Conservation (phyloP, 495 filamentous ascomycete species). For the Daldinia vernicosa region DNA sequence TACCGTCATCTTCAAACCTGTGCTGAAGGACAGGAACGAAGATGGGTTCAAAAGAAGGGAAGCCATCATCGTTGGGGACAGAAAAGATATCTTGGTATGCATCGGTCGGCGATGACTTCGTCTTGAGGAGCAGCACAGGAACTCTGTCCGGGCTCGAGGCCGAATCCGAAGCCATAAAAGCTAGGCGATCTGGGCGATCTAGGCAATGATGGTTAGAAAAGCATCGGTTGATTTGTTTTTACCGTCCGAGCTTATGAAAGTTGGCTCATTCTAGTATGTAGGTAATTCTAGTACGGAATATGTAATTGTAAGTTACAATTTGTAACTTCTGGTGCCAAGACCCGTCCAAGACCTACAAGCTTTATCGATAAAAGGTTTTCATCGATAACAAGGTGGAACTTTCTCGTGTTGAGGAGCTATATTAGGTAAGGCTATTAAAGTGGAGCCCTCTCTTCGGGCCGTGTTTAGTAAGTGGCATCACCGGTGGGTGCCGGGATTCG, state of each 20-base stretch:
- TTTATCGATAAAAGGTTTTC: slow-evolving; percentile 48
- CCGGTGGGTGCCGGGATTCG: slow-evolving; percentile 42
- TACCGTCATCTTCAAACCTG: slow-evolving; percentile 56
- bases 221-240: slow-evolving; percentile 21
- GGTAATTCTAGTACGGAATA: too few species aligned
- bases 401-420: neutral
- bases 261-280: neutral
- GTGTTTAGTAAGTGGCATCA: slow-evolving; percentile 22
- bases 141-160: slow-evolving; percentile 41
- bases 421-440: neutral
- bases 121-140: slow-evolving; percentile 86
- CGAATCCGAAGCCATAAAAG: slow-evolving; percentile 19
- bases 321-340: neutral
- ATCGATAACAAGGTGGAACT: neutral
- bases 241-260: neutral
- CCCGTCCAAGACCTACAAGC: slow-evolving; percentile 5
- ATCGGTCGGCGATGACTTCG: slow-evolving; percentile 79
- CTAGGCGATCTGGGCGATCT: neutral
- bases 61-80: slow-evolving; percentile 45
- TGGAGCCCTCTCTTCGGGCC: neutral
- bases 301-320: too few species aligned
- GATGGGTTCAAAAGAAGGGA: slow-evolving; percentile 63
- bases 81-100: slow-evolving; percentile 81
- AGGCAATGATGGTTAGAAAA: neutral
- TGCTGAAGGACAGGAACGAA: slow-evolving; percentile 91